Conservation (phyloP, 257 asterid species). For the Cruciata laevipes region DNA sequence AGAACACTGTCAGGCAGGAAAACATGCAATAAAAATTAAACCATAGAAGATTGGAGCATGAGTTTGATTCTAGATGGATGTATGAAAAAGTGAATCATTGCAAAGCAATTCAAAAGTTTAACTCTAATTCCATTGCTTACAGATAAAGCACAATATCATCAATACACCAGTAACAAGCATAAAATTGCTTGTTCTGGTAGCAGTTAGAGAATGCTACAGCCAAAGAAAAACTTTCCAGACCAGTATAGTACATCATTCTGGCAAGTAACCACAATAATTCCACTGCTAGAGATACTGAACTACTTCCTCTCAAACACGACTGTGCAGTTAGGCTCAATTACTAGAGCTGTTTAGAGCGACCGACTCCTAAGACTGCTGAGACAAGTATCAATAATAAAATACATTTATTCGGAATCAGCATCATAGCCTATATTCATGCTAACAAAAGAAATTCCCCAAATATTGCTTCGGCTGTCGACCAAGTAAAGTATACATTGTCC, state of each 20-base stretch:
- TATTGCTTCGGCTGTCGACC: neutral
- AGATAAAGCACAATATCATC: neutral
- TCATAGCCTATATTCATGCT: neutral
- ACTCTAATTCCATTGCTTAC: neutral
- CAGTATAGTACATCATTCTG: neutral
- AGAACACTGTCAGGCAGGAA: neutral
- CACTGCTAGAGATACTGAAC: neutral
- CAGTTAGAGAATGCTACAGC: neutral
- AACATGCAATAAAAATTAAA: neutral
- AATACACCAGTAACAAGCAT: neutral
- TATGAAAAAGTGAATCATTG: neutral
- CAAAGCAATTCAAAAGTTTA: neutral
- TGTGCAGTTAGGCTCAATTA: neutral
- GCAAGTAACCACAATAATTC: too few species aligned
- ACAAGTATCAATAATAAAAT: neutral
- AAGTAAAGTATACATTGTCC: neutral
- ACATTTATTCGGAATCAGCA: neutral
- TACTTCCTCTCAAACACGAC: neutral
- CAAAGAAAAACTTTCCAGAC: slow-evolving; percentile 1
- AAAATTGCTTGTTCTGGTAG: neutral
- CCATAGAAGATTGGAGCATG: neutral
- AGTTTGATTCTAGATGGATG: neutral
- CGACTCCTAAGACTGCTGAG: neutral
- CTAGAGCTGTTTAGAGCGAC: neutral
- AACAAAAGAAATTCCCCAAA: neutral